phyloP scores from a whole-genome alignment of 345 rosid genomes.

The Rhodamnia argentea region DNA sequence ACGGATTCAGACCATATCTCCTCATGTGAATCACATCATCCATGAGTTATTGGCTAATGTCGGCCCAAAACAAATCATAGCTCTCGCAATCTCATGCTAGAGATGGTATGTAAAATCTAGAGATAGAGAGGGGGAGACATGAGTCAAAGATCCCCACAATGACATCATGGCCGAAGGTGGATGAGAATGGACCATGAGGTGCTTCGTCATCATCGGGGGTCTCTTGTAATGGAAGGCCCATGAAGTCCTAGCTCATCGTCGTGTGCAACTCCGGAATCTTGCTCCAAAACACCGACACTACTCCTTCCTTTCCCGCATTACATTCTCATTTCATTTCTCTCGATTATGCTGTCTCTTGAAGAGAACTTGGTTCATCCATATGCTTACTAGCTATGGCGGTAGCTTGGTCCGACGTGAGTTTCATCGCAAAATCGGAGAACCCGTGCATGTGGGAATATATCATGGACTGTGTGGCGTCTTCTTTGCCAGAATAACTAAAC shows the following conservation, averaged over 20 bases:
- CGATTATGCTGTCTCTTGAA: neutral
- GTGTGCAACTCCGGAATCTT: slow-evolving; percentile 39
- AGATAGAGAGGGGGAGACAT: slow-evolving; percentile 12
- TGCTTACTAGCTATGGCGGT: slow-evolving; percentile 35
- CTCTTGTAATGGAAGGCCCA: slow-evolving; percentile 26
- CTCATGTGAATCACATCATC: slow-evolving; percentile 1
- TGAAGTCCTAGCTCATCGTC: slow-evolving; percentile 73
- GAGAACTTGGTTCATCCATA: neutral
- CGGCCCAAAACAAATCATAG: neutral
- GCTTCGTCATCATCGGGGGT: slow-evolving; percentile 4
- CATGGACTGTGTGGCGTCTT: slow-evolving; percentile 40
- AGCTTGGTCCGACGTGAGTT: slow-evolving; percentile 45
- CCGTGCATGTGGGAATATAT: slow-evolving; percentile 55
- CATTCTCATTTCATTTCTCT: neutral
- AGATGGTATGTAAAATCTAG: neutral
- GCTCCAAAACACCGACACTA: slow-evolving; percentile 44
- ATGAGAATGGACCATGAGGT: slow-evolving; percentile 19
- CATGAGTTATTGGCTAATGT: neutral
- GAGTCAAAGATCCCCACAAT: slow-evolving; percentile 44
- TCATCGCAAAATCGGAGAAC: slow-evolving; percentile 55
- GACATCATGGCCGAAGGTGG: slow-evolving; percentile 28
- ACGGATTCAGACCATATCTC: slow-evolving; percentile 74
- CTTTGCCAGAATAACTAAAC: slow-evolving; percentile 20
- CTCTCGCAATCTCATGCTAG: neutral
- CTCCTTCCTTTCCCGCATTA: slow-evolving; percentile 33